phyloP scores from a whole-genome alignment of 2,329 filamentous ascomycete species.

The Sporothrix phasma region DNA sequence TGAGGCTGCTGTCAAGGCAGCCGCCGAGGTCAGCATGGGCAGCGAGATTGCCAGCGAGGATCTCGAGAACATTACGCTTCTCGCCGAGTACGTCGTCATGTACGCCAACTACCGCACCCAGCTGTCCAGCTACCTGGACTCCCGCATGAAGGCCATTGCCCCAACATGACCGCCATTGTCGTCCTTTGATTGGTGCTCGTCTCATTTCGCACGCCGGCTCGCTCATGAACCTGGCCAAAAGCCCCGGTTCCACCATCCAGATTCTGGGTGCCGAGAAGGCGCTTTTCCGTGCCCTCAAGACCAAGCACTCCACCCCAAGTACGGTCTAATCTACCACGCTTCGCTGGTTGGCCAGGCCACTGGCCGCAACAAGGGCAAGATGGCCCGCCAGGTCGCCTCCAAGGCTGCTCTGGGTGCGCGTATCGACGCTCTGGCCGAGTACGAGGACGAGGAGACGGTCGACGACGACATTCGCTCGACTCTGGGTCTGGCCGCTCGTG shows the following conservation, averaged over 20 bases:
- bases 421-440: constrained; percentile 79
- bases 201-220: constrained; percentile 93
- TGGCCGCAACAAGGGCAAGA: constrained; percentile 98
- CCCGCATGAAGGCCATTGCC: constrained; percentile 92
- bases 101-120: constrained; percentile 86
- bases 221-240: constrained; percentile 89
- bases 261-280: constrained; percentile 98
- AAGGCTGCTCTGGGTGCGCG: constrained; percentile 90
- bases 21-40: constrained; percentile 96
- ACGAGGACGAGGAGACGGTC: constrained; percentile 59
- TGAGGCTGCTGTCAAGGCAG: constrained; percentile 80
- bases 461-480: constrained; percentile 84
- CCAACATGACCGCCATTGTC: constrained; percentile 86
- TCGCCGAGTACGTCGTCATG: constrained; percentile 86
- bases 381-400: constrained; percentile 88
- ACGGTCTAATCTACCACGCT: constrained; percentile 87
- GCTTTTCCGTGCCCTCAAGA: constrained; percentile 95
- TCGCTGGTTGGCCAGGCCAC: constrained; percentile 93
- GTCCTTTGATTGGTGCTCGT: constrained; percentile 86
- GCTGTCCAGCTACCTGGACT: constrained; percentile 79
- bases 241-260: constrained; percentile 89
- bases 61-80: constrained; percentile 79
- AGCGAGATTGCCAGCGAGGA: constrained; percentile 92
- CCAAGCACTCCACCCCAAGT: constrained; percentile 98
- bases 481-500: constrained; percentile 62